Base-by-base conservation (phyloP, 2,329 filamentous ascomycete species). In the Sarocladium oryzae region DNA sequence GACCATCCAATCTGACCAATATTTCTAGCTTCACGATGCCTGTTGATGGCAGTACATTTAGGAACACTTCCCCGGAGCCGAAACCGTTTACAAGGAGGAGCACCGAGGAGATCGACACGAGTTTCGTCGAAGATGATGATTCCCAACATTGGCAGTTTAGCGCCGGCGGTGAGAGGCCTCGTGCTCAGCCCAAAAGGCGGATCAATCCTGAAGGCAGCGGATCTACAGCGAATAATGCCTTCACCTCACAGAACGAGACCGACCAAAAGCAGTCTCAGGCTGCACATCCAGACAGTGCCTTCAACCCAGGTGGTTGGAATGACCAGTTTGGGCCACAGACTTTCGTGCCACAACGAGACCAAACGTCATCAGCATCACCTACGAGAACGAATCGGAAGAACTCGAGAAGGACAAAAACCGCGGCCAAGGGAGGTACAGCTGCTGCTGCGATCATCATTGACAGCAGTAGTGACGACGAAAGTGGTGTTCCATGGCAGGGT, bases 51-150 rank as follows among this genome's bases (percentile, higher is more conserved):
- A 69, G 75, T 36, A 67, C 67, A 13, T 33, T 32, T 50, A 57
- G 60, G 10, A 57, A 59, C 28, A 62, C 69, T 5, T 63, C 66
- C 9, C 60, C 68, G n/a, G 61, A 66, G 18, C 64, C 61, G 32
- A 63, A 68, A 37, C 63, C 63, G 2, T 79, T 81, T 54, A 60
- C 68, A 35, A 73, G 72, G 54, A 74, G 65, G 52, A 83, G 77
- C 57, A 68, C 76, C 18, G 79, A 85, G 52, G 79, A 77, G 49
- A 84, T 85, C 57, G 80, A 81, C 62, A 84, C 81, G 16, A 77
- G 69, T 35, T 85, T 85, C 63, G 74, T 73, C 18, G 68, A 76
- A 3, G 73, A 75, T 13, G 74, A 81, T 18, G 62, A 67, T 38
- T 57, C 67, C 4, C 64, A 67, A 30, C 63, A 66, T 18, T 79